Evolutionary conservation across 2,329 filamentous ascomycete species (phyloP), one percentile per base, ranked within the genome.

Genomic region (Parastagonospora avenae): DNA sequence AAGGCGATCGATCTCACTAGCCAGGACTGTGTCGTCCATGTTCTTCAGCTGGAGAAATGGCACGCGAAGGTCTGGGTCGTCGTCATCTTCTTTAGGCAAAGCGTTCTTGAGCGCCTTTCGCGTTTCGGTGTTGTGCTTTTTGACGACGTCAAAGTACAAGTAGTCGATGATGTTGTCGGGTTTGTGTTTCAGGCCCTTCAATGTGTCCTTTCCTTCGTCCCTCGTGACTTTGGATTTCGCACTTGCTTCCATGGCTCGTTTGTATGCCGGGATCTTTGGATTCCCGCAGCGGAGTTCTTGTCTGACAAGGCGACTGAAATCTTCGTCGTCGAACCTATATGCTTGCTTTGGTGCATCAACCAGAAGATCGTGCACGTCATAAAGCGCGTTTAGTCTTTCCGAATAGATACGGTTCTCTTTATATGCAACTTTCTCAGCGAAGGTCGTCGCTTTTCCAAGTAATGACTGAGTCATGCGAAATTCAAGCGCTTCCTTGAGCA

Each of bases 381-480:
- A 70, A 0, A 79, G 46, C 6, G 42, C 29, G 12, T 70, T 55
- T 1, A 74, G 46, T 1, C 8, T 30, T 19, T 11, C 39, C 29
- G 55, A 67, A 24, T 54, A 50, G 2, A 77, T 60, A 1, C 48
- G 42, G 16, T 73, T 73, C 24, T 74, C 64, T 1, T 29, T 14
- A 53, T 92, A 91, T 30, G 82, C 85, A 0, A 86, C 71, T 4
- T 74, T 77, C 43, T 90, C 85, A 53, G 89, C 87, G 66, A 80
- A 84, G 4, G 77, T 80, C 0, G 89, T 92, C 48, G 83, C 86
- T 0, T 76, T 74, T 0, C 90, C 89, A 2, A 93, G 77, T 19
- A 86, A 72, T 6, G 77, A 80, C 1, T 78, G 77, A 36, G 80
- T 69, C 66, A 84, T 78, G 28, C 83, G 83, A 65, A 89, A 90